Base-by-base conservation (phyloP, 805 yeast genomes). In the Komagataella ulmi region DNA sequence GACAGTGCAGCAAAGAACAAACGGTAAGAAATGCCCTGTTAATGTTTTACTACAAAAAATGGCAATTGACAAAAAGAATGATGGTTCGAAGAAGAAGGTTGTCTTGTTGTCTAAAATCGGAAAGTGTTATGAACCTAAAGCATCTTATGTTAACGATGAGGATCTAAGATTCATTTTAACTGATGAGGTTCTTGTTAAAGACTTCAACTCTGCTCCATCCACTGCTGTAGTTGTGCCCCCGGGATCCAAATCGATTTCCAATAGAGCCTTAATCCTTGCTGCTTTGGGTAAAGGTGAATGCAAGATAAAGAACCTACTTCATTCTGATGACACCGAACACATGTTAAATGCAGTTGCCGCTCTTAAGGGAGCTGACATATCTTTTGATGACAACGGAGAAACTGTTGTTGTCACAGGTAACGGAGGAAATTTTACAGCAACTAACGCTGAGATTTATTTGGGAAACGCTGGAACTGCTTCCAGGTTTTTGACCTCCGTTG, bases 391-490 rank as follows among this genome's bases (percentile, higher is more conserved):
- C 58, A 83, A 85, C 61, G 98, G 97, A 54, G 91, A 86, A 62
- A 90, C 96, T 40, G 80, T 88, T 43, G 82, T 91, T 48, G 79
- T 91, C 30, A 79, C 80, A 50, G 90, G 91, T 51, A 90, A 90
- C 56, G 93, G 93, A 54, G 97, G 97, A 53, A 69, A 80, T 30
- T 66, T 88, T 55, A 60, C 71, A 30, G 83, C 95, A 3, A 76
- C 83, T 49, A 68, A 70, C 17, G 79, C 81, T 50, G 85, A 81
- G 55, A 72, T 93, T 53, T 93, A 88, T 67, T 74, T 93, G 55
- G 99, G 99, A 53, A 93, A 93, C 63, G 98, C 99, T 1, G 99
- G 99, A 57, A 93, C 99, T 47, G 98, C 99, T 3, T 87, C 97
- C 5, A 78, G 99, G 61, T 93, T 93, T 66, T 76, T 93, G 62